These are phyloP conservation scores for Gillenia trifoliata DNA, from an alignment of 306 rosid species.

Conservation along the genomic window DNA sequence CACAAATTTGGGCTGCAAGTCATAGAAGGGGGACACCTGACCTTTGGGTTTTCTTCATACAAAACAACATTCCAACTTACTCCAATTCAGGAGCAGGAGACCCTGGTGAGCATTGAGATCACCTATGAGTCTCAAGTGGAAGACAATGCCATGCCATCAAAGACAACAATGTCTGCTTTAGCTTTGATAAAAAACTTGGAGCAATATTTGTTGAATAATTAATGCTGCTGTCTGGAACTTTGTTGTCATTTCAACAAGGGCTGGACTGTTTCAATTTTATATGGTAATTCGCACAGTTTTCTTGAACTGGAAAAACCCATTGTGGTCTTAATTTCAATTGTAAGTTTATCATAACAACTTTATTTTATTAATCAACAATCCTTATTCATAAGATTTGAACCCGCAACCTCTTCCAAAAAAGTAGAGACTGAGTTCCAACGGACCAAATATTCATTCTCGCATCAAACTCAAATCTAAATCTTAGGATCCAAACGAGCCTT, in stretches of 20 bases:
- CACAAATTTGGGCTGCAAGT: conserved; percentile 52
- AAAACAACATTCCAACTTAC: conserved; percentile 42
- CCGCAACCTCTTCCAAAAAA: no score
- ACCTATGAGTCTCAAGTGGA: conserved; percentile 38
- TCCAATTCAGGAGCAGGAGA: conserved; percentile 24
- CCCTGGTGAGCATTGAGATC: conserved; percentile 44
- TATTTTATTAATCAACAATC: no score
- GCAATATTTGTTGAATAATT: conserved; percentile 27
- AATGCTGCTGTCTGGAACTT: conserved; percentile 3
- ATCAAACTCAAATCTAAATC: no score
- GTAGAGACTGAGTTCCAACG: no score
- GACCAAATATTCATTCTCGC: no score
- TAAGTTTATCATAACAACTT: no score
- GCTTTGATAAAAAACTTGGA: conserved; percentile 37
- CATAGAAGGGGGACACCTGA: conserved; percentile 51
- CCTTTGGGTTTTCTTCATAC: conserved; percentile 46
- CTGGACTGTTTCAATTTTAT: not conserved
- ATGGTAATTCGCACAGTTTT: not conserved
- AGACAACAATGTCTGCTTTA: conserved; percentile 30
- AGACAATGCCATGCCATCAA: conserved; percentile 22
- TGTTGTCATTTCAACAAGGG: not conserved
- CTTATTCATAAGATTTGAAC: no score
- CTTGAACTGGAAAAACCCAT: not conserved
- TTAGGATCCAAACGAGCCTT: no score
- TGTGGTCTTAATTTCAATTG: not conserved